Conservation (phyloP, 2,329 filamentous ascomycete species). For the Bipolaris oryzae region DNA sequence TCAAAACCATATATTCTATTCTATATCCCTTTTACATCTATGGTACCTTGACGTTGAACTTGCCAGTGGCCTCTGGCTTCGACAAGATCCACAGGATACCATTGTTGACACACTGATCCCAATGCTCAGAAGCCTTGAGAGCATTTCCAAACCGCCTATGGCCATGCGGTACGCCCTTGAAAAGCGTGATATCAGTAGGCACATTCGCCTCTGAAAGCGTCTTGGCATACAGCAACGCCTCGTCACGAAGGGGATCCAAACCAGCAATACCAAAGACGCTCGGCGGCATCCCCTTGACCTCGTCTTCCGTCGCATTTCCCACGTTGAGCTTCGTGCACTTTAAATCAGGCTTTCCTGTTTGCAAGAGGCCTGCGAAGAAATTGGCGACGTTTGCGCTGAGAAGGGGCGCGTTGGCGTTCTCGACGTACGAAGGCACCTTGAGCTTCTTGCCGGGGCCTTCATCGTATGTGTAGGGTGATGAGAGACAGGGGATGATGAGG, state of each 20-base stretch:
- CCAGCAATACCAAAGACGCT: conserved; percentile 58
- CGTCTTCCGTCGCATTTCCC: conserved; percentile 40
- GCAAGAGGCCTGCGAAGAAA: conserved; percentile 38
- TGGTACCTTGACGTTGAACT: conserved; percentile 44
- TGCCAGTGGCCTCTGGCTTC: conserved; percentile 40
- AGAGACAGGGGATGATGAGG: conserved; percentile 49
- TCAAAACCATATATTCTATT: neutral
- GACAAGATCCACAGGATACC: conserved; percentile 54
- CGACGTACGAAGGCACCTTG: conserved; percentile 52
- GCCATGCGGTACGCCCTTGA: conserved; percentile 61
- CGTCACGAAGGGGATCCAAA: conserved; percentile 57
- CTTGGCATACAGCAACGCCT: conserved; percentile 56
- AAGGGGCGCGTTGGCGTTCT: conserved; percentile 57
- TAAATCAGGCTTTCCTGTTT: conserved; percentile 27
- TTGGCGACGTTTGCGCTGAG: conserved; percentile 48
- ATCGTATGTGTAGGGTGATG: conserved; percentile 44
- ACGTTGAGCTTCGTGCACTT: conserved; percentile 43
- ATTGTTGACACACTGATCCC: conserved; percentile 53
- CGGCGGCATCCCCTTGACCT: conserved; percentile 54
- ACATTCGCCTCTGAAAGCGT: conserved; percentile 54
- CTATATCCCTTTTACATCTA: neutral
- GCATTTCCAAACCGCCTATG: conserved; percentile 56
- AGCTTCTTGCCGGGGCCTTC: conserved; percentile 46
- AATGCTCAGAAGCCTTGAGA: conserved; percentile 49
- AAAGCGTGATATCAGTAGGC: conserved; percentile 56